A percentile compares a stretch with the other conserved stretches of the same genome.
Evolutionary conservation across 192 early-diverging fungal species (phyloP).

Genomic region (Coemansia sp.): DNA sequence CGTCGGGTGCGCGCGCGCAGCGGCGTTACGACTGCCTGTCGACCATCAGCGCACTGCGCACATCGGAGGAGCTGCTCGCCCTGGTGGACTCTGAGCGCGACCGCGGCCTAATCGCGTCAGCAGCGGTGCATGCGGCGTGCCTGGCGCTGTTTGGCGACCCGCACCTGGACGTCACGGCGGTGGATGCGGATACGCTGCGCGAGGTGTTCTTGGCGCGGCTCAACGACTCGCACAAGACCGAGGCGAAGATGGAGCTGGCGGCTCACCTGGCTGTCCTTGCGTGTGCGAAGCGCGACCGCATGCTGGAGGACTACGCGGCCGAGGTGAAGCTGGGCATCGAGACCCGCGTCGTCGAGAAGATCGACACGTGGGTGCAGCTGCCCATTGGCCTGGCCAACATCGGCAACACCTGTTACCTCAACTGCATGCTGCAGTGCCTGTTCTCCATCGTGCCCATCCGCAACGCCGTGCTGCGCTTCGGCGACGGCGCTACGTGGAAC

Average conservation of each 20-base stretch:
- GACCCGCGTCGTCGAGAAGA: not conserved
- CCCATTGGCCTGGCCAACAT: constrained; percentile 79
- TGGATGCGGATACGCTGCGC: constrained; percentile 32
- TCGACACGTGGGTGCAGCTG: constrained; percentile 42
- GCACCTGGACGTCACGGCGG: constrained; percentile 40
- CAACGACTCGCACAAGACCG: constrained; percentile 12
- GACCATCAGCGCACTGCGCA: constrained; percentile 31
- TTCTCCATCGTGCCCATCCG: constrained; percentile 67
- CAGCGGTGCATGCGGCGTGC: constrained; percentile 51
- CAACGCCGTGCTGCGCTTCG: constrained; percentile 56
- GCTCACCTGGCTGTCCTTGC: constrained; percentile 24
- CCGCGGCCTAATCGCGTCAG: constrained; percentile 53
- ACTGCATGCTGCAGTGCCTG: constrained; percentile 77
- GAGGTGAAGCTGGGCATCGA: not conserved
- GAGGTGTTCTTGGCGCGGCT: constrained; percentile 35
- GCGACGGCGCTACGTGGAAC: constrained; percentile 50
- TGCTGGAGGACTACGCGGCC: constrained; percentile 32
- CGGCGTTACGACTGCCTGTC: constrained; percentile 52
- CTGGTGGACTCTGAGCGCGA: constrained; percentile 57
- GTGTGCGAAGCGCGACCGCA: constrained; percentile 18
- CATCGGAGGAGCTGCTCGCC: constrained; percentile 25
- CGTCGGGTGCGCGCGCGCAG: constrained; percentile 17
- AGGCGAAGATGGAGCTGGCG: constrained; percentile 38
- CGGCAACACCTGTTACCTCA: constrained; percentile 90
- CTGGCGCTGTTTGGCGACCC: constrained; percentile 32